Conservation (phyloP, 257 asterid species). For the Paraleonurus japonicus region DNA sequence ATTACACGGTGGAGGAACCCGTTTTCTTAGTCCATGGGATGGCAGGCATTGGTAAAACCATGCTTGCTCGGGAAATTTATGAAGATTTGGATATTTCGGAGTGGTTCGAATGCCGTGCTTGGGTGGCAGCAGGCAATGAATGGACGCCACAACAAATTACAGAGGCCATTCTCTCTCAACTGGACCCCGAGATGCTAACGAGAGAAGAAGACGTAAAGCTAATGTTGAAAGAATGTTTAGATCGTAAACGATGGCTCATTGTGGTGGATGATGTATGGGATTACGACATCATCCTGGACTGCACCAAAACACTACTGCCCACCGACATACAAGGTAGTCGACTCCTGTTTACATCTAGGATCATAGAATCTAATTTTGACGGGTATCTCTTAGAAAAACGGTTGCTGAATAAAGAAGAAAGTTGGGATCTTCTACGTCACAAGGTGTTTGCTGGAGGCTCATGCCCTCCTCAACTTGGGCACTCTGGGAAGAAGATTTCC, state of each 20-base stretch:
- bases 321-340: conserved; percentile 23
- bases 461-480: conserved; percentile 16
- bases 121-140: conserved; percentile 13
- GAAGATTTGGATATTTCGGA: neutral
- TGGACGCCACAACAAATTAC: neutral
- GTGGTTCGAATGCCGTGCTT: conserved; percentile 1
- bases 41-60: conserved; percentile 11
- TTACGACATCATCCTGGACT: neutral
- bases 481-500: conserved; percentile 9
- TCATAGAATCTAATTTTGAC: no score
- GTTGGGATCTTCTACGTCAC: conserved; percentile 25
- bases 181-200: neutral
- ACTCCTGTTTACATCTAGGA: conserved; percentile 33
- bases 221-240: conserved; percentile 9
- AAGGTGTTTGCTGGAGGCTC: neutral
- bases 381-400: neutral
- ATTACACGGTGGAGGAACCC: neutral
- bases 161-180: neutral
- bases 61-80: neutral
- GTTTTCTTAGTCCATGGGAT: neutral
- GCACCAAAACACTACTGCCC: neutral
- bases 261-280: conserved; percentile 48
- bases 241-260: conserved; percentile 28
- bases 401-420: conserved; percentile 11
- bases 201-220: neutral